These are phyloP conservation scores for Quercus suber DNA, from an alignment of 306 rosid species.

Conservation along the genomic window DNA sequence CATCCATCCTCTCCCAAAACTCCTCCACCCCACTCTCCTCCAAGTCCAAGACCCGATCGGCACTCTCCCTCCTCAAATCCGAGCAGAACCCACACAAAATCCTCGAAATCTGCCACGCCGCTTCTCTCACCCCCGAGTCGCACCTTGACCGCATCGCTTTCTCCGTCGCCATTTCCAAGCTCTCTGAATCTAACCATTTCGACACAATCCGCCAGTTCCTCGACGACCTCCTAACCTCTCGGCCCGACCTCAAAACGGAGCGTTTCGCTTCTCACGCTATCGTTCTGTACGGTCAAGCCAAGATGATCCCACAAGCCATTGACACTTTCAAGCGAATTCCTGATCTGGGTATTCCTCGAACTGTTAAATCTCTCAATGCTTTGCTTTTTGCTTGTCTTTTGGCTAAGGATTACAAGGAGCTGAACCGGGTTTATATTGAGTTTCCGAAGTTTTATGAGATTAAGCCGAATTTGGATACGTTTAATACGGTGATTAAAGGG, in stretches of 20 bases:
- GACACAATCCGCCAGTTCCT: slow-evolving; percentile 54
- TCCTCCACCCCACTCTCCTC: slow-evolving; percentile 46
- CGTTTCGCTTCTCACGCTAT: slow-evolving; percentile 62
- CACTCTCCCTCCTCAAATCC: slow-evolving; percentile 54
- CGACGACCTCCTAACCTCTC: slow-evolving; percentile 45
- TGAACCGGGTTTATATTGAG: slow-evolving; percentile 51
- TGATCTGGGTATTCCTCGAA: slow-evolving; percentile 34
- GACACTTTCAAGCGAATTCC: slow-evolving; percentile 44
- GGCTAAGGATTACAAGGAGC: slow-evolving; percentile 58
- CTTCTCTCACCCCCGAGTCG: slow-evolving; percentile 58
- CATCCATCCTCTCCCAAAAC: slow-evolving; percentile 53
- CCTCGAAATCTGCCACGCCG: slow-evolving; percentile 73
- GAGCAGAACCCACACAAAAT: slow-evolving; percentile 68
- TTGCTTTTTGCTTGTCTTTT: slow-evolving; percentile 52
- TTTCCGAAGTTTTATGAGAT: slow-evolving; percentile 57
- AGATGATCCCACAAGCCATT: slow-evolving; percentile 60
- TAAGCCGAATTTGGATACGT: slow-evolving; percentile 57
- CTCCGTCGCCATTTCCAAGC: slow-evolving; percentile 63
- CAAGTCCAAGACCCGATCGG: slow-evolving; percentile 45
- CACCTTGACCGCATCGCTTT: slow-evolving; percentile 67
- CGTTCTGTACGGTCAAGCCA: slow-evolving; percentile 74
- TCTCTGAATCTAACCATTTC: slow-evolving; percentile 50
- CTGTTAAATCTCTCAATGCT: slow-evolving; percentile 64
- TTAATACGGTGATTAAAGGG: slow-evolving; percentile 54
- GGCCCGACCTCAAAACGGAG: slow-evolving; percentile 62